Percentiles rank a stretch among this genome's conserved stretches.
Conservation (phyloP, 495 filamentous ascomycete species). For the Parmelia sp. region DNA sequence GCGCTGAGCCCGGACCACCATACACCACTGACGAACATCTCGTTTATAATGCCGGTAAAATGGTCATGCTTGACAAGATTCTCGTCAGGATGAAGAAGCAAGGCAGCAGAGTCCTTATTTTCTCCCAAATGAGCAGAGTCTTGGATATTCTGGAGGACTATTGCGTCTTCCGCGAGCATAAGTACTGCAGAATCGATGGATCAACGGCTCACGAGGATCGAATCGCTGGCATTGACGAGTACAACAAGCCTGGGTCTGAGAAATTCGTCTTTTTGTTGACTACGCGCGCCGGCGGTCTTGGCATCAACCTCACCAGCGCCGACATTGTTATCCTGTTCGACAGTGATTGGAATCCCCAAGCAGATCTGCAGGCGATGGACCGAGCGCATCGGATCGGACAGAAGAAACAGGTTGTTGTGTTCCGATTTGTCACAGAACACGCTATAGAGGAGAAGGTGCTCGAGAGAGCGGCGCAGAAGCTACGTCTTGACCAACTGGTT, state of each 20-base stretch:
- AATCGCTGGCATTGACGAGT: constrained; percentile 95
- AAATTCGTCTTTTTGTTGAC: constrained; percentile 98
- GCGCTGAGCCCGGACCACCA: constrained; percentile 92
- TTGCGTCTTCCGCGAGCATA: constrained; percentile 86
- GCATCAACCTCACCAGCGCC: constrained; percentile 93
- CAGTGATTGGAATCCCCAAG: constrained; percentile 99
- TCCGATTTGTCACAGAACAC: constrained; percentile 93
- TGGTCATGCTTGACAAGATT: constrained; percentile 94
- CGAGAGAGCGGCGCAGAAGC: constrained; percentile 93
- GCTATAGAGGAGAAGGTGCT: constrained; percentile 98
- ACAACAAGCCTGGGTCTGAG: constrained; percentile 91
- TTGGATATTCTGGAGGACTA: constrained; percentile 98
- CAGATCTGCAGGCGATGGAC: constrained; percentile 98
- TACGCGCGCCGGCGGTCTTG: constrained; percentile 92
- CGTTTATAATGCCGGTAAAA: constrained; percentile 89
- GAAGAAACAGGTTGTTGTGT: constrained; percentile 95
- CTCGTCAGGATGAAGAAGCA: constrained; percentile 74
- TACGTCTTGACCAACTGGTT: constrained; percentile 96
- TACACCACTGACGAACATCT: constrained; percentile 98
- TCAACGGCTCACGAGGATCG: constrained; percentile 96
- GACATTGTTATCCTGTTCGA: constrained; percentile 98
- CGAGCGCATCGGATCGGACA: constrained; percentile 97
- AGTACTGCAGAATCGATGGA: constrained; percentile 97
- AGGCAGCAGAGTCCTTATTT: constrained; percentile 91
- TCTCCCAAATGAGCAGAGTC: constrained; percentile 98